phyloP scores from a whole-genome alignment of 2,329 filamentous ascomycete genomes.

The Aspergillus costaricaensis region DNA sequence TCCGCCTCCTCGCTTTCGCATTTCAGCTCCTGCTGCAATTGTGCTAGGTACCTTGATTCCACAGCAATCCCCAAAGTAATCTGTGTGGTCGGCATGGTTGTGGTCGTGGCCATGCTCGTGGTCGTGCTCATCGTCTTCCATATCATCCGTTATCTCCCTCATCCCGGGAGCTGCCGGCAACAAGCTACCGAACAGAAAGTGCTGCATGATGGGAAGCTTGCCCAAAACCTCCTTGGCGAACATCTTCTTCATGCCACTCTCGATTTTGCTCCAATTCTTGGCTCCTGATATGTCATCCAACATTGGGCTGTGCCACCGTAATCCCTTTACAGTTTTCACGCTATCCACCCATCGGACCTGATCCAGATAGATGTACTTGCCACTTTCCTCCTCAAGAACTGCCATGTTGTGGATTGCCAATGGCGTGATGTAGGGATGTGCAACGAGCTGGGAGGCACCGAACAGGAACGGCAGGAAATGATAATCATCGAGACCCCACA shows the following conservation, averaged over 20 bases:
- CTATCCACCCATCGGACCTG: conserved; percentile 94
- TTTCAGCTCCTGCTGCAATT: conserved; percentile 85
- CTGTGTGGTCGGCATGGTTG: conserved; percentile 58
- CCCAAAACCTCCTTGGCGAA: conserved; percentile 89
- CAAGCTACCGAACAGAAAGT: conserved; percentile 89
- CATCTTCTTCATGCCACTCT: conserved; percentile 95
- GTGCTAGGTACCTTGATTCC: conserved; percentile 97
- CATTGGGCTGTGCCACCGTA: conserved; percentile 98
- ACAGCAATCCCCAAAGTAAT: conserved; percentile 90
- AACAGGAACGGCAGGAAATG: conserved; percentile 96
- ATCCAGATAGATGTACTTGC: conserved; percentile 85
- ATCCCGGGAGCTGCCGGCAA: conserved; percentile 80
- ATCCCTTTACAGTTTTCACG: conserved; percentile 91
- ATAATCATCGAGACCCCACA: conserved; percentile 98
- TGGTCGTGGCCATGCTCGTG: conserved; percentile 68
- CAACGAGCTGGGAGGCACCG: conserved; percentile 83
- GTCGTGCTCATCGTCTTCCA: conserved; percentile 58
- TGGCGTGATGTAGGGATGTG: conserved; percentile 78
- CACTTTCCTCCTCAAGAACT: conserved; percentile 79
- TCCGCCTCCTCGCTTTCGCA: conserved; percentile 70
- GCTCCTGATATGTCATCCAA: conserved; percentile 93
- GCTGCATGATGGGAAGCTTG: conserved; percentile 97
- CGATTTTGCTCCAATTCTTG: conserved; percentile 88
- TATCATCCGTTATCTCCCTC: conserved; percentile 54
- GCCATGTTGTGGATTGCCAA: conserved; percentile 84